Conservation (phyloP, 2,329 filamentous ascomycete genomes). For the Hypoxylon sp. region DNA sequence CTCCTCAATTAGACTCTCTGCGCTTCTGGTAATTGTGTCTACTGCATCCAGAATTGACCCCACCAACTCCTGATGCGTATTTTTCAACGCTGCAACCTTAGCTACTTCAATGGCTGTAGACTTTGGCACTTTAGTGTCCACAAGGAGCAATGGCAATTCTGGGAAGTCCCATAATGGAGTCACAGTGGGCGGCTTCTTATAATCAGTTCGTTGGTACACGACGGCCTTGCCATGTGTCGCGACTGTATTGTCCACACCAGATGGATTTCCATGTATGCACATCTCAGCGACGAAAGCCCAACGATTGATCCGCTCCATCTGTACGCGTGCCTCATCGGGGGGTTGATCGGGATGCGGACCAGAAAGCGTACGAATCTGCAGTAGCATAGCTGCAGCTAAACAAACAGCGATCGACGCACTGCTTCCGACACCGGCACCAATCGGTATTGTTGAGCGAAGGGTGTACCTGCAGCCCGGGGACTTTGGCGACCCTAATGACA, state of each 20-base stretch:
- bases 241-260: slow-evolving; percentile 97
- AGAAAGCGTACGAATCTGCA: slow-evolving; percentile 88
- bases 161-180: slow-evolving; percentile 87
- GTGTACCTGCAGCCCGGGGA: slow-evolving; percentile 90
- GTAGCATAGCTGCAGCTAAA: slow-evolving; percentile 82
- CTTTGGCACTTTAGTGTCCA: slow-evolving; percentile 89
- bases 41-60: slow-evolving; percentile 88
- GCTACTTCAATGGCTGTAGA: slow-evolving; percentile 87
- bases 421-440: slow-evolving; percentile 90
- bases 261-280: slow-evolving; percentile 97
- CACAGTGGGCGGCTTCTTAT: slow-evolving; percentile 81
- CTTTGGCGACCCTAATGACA: slow-evolving; percentile 83
- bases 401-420: slow-evolving; percentile 96
- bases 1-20: slow-evolving; percentile 67
- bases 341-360: slow-evolving; percentile 95
- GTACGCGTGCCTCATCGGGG: slow-evolving; percentile 84
- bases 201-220: slow-evolving; percentile 85
- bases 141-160: slow-evolving; percentile 87
- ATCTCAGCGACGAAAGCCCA: slow-evolving; percentile 98
- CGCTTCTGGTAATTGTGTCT: slow-evolving; percentile 75
- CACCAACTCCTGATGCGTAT: slow-evolving; percentile 80
- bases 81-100: slow-evolving; percentile 82
- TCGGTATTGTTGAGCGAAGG: slow-evolving; percentile 92
- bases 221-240: slow-evolving; percentile 94
- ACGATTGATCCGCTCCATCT: slow-evolving; percentile 94